Evolutionary conservation across 495 filamentous ascomycete species (phyloP).

Genomic region (Penicillium robsamsonii): DNA sequence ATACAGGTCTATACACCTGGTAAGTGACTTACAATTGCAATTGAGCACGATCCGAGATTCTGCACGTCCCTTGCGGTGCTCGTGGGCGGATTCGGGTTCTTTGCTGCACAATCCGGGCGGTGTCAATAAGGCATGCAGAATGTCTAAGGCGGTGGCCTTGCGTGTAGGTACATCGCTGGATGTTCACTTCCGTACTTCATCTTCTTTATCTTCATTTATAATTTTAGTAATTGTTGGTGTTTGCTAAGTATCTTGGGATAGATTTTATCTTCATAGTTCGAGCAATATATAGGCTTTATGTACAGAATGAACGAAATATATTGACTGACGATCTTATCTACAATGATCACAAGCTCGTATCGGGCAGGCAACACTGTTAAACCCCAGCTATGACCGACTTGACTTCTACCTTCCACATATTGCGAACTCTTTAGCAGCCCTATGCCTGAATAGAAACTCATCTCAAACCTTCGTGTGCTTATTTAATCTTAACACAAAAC

Average conservation of each 20-base stretch:
- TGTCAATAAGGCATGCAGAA: neutral
- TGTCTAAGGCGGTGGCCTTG: neutral
- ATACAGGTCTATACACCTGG: neutral
- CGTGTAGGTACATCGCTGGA: neutral
- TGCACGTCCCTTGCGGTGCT: conserved; percentile 9
- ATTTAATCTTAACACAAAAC: no score
- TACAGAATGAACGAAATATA: neutral
- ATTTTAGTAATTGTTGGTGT: neutral
- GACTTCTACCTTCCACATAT: neutral
- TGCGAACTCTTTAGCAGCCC: neutral
- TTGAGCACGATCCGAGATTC: conserved; percentile 12
- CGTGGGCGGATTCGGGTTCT: conserved; percentile 14
- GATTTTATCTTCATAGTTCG: neutral
- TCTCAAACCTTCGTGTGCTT: no score
- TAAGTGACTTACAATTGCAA: conserved; percentile 9
- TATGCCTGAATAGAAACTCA: neutral
- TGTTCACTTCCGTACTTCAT: neutral
- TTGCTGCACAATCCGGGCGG: conserved; percentile 9
- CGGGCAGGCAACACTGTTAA: conserved; percentile 4
- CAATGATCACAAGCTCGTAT: conserved; percentile 3
- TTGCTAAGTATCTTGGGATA: neutral
- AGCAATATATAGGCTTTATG: neutral
- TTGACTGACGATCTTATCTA: neutral
- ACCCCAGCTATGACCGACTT: conserved; percentile 1
- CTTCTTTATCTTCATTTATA: neutral